Base-by-base conservation (phyloP, 2,329 filamentous ascomycete species). In the Exophiala aquamarina region DNA sequence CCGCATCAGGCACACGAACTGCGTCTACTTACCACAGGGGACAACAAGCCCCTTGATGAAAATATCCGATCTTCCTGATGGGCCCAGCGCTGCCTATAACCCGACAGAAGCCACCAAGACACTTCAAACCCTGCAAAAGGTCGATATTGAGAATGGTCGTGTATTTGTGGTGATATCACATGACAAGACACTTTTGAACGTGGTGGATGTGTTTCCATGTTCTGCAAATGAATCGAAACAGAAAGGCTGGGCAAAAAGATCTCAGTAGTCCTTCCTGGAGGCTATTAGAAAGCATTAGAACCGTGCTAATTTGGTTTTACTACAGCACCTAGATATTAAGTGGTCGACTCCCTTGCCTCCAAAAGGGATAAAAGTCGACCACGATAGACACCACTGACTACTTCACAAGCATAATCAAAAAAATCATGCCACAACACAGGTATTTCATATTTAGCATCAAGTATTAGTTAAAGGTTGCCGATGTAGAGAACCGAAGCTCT, bases 91-190 rank as follows among this genome's bases (percentile, higher is more conserved):
- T n/a, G n/a, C n/a, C n/a, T n/a, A n/a, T n/a, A n/a, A n/a, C n/a
- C n/a, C n/a, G n/a, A n/a, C 42, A 3, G 31, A 42, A 15, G 48
- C 43, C 7, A 41, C 20, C 5, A 28, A 42, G 18, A 50, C 48
- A 3, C 42, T 36, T 14, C 20, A 18, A 10, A 13, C 41, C 6
- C 19, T 64, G 14, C 46, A 56, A 45, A 51, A 56, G 17, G 55
- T 63, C 28, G 62, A 65, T 41, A 59, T 49, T 18, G 38, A 56
- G 26, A 49, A 56, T 0, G 54, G n/a, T n/a, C n/a, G 61, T 40
- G 50, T 65, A 13, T 57, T 65, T 38, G 56, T 63, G 2, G 46
- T 51, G 15, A 55, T 63, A 8, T 59, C 60, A 14, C 62, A 66
- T 41, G 64, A 63, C 36, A 36, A 47, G n/a, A 54, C 53, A 4